These are phyloP conservation scores for Peronospora tabacina DNA, from an alignment of 352 stramenopile species.

Conservation along the genomic window DNA sequence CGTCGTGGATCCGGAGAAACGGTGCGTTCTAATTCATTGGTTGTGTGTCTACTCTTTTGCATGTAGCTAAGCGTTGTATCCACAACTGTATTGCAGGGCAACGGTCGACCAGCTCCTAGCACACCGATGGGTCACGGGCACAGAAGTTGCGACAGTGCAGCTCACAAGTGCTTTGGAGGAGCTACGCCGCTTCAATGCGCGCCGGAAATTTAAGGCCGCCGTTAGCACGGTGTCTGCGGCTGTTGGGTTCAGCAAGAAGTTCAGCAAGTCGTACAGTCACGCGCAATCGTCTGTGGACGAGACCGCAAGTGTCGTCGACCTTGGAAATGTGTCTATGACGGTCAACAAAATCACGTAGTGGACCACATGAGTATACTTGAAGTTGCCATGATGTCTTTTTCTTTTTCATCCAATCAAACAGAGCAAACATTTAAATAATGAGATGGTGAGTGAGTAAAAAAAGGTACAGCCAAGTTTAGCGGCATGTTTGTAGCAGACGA, in stretches of 20 bases:
- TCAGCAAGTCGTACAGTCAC: constrained; percentile 50
- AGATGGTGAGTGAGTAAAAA: not conserved
- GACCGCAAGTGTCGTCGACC: constrained; percentile 5
- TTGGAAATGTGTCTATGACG: constrained; percentile 11
- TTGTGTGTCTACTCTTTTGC: not conserved
- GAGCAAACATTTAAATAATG: not conserved
- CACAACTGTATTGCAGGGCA: constrained; percentile 31
- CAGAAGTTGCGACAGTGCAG: constrained; percentile 77
- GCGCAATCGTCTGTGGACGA: constrained; percentile 26
- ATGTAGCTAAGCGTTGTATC: constrained; percentile 2
- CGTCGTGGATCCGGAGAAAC: constrained; percentile 82
- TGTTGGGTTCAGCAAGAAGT: constrained; percentile 67
- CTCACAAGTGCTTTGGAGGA: constrained; percentile 89
- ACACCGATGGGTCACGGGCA: constrained; percentile 87
- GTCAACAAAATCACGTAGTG: constrained; percentile 25
- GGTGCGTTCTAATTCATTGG: constrained; percentile 29
- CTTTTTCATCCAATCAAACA: constrained; percentile 25
- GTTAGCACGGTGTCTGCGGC: constrained; percentile 83
- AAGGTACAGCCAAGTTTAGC: too few species aligned
- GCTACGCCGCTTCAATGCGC: constrained; percentile 91
- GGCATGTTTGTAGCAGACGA: too few species aligned
- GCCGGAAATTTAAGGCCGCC: constrained; percentile 91
- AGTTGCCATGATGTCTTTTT: too few species aligned
- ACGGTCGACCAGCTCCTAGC: constrained; percentile 80
- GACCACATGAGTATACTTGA: constrained; percentile 17